Percentiles rank a stretch among this genome's conserved stretches.
phyloP scores from a whole-genome alignment of 345 rosid genomes.

The Populus simonii region DNA sequence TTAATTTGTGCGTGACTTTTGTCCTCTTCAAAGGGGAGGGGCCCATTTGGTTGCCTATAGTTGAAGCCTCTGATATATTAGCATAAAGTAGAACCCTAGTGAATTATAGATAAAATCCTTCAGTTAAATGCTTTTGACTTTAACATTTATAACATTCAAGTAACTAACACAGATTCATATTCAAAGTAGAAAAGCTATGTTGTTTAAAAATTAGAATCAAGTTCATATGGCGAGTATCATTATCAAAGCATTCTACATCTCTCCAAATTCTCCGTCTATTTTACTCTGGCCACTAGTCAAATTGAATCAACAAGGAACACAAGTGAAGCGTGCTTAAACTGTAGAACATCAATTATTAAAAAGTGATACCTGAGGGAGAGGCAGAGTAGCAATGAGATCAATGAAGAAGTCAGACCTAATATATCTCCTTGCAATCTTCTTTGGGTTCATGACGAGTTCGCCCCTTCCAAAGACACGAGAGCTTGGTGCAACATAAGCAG shows the following conservation, averaged over 20 bases:
- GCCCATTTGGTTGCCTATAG: neutral
- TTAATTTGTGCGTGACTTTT: too few relatives aligned
- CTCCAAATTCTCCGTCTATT: neutral
- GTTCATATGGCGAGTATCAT: neutral
- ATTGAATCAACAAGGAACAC: neutral
- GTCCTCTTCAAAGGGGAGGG: neutral
- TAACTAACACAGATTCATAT: neutral
- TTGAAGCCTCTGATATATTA: neutral
- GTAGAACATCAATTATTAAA: neutral
- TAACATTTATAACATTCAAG: neutral
- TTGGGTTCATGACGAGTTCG: constrained; percentile 89
- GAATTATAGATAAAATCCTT: neutral
- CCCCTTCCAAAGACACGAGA: constrained; percentile 92
- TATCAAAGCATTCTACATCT: neutral
- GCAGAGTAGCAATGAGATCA: constrained; percentile 82
- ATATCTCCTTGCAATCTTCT: constrained; percentile 68
- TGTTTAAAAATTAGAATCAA: neutral
- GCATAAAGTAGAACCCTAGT: neutral
- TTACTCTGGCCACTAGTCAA: neutral
- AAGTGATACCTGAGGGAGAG: constrained; percentile 79
- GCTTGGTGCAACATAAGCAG: constrained; percentile 80
- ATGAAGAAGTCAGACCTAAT: constrained; percentile 73
- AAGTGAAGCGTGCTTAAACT: neutral
- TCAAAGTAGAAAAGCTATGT: neutral
- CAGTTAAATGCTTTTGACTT: neutral